phyloP scores from a whole-genome alignment of 306 rosid species.

The Coriaria nepalensis region DNA sequence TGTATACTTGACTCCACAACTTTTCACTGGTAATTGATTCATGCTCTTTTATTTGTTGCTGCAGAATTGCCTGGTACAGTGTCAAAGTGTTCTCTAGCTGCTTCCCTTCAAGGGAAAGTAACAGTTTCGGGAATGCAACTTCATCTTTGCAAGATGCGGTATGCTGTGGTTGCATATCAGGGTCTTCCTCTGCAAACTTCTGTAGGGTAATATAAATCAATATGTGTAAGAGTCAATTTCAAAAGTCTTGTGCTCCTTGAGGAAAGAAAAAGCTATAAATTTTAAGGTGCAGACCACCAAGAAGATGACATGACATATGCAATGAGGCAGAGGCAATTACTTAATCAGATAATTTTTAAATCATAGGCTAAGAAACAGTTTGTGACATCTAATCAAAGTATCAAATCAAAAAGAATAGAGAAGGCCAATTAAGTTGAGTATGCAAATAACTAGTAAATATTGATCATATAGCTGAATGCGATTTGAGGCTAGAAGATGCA shows the following conservation, averaged over 20 bases:
- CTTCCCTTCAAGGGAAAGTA: constrained; percentile 63
- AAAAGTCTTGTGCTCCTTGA: background rate
- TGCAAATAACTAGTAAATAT: no score
- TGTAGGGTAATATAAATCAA: constrained; percentile 19
- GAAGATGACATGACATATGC: constrained; percentile 2
- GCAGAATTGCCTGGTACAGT: constrained; percentile 75
- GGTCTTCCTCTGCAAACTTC: constrained; percentile 31
- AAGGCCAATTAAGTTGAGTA: no score
- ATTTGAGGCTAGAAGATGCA: background rate
- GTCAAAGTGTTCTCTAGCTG: constrained; percentile 44
- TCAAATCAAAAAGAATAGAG: no score
- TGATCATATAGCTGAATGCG: no score
- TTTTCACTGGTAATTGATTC: constrained; percentile 38
- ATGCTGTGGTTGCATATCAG: constrained; percentile 26
- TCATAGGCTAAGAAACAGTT: no score
- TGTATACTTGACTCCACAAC: constrained; percentile 64
- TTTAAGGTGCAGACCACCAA: no score
- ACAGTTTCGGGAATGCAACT: constrained; percentile 39
- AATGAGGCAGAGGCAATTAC: background rate
- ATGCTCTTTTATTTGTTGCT: constrained; percentile 47
- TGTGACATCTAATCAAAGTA: no score
- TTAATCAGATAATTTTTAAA: no score
- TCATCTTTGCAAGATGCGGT: constrained; percentile 31
- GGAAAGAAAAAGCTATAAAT: no score
- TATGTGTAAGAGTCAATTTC: background rate